Percentiles rank a stretch among this genome's conserved stretches.
Evolutionary conservation across 768 basidiomycete species (phyloP).

Genomic region (Podaxis rugospora): DNA sequence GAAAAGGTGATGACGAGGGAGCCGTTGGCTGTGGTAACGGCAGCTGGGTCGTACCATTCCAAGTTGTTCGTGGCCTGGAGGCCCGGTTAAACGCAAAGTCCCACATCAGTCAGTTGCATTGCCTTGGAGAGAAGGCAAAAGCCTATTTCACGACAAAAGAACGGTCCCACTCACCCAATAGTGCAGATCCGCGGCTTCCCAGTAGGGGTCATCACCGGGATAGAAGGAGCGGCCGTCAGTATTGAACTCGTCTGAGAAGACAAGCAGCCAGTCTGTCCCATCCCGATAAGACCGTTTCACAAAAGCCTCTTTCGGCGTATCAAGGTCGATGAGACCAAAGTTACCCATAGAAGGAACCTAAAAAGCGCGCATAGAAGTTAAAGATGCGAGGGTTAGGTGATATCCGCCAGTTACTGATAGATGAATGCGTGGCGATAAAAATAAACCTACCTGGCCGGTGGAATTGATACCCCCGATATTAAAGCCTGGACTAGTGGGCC

Average conservation of each 20-base stretch:
- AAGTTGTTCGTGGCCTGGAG: constrained; percentile 55
- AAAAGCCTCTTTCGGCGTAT: constrained; percentile 56
- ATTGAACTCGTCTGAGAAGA: constrained; percentile 84
- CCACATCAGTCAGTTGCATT: background rate
- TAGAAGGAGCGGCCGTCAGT: constrained; percentile 72
- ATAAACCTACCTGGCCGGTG: constrained; percentile 49
- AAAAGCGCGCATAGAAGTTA: background rate
- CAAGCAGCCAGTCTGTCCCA: constrained; percentile 50
- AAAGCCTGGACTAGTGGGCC: constrained; percentile 21
- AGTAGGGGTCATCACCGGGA: constrained; percentile 81
- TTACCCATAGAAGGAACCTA: constrained; percentile 65
- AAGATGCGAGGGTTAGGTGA: background rate
- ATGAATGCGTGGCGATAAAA: constrained; percentile 19
- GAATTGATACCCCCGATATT: constrained; percentile 59
- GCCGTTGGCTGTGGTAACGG: constrained; percentile 66
- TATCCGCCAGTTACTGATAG: background rate
- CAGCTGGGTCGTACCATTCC: constrained; percentile 87
- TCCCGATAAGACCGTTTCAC: constrained; percentile 53
- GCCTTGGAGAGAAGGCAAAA: background rate
- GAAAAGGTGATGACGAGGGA: constrained; percentile 66
- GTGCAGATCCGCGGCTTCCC: constrained; percentile 75
- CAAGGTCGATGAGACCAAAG: constrained; percentile 52
- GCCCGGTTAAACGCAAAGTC: constrained; percentile 5
- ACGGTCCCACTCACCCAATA: constrained; percentile 53
- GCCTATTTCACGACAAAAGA: background rate